These are phyloP conservation scores for Gossypium armourianum DNA, from an alignment of 441 rosid genomes.

Conservation along the genomic window DNA sequence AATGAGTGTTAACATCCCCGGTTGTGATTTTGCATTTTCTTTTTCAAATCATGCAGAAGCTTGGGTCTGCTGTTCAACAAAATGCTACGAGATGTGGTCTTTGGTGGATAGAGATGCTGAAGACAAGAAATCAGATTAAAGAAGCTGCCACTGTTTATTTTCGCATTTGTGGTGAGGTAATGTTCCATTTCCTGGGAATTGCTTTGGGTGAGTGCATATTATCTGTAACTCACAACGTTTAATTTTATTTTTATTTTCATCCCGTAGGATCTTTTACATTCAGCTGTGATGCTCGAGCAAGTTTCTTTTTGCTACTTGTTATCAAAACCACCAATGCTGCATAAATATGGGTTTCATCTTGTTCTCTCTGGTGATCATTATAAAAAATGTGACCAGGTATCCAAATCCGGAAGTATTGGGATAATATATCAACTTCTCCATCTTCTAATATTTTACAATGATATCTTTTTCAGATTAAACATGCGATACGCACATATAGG, in stretches of 20 bases:
- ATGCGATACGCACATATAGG: slow-evolving; percentile 84
- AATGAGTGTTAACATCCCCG: not conserved
- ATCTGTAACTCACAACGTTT: slow-evolving; percentile 19
- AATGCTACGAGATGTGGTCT: slow-evolving; percentile 90
- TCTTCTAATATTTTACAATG: not conserved
- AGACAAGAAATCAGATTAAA: slow-evolving; percentile 70
- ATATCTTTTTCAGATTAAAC: slow-evolving; percentile 53
- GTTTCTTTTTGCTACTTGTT: slow-evolving; percentile 91
- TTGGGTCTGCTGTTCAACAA: slow-evolving; percentile 65
- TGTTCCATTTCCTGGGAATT: slow-evolving; percentile 11
- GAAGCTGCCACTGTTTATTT: slow-evolving; percentile 91
- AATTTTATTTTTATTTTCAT: not conserved
- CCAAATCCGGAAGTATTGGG: slow-evolving; percentile 12
- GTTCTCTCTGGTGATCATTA: slow-evolving; percentile 94
- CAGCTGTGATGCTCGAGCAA: slow-evolving; percentile 99
- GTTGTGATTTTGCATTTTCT: not conserved
- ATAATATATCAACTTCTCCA: slow-evolving; percentile 7
- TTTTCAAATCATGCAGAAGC: slow-evolving; percentile 41
- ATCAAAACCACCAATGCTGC: slow-evolving; percentile 78
- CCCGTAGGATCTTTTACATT: slow-evolving; percentile 69
- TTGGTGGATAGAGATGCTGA: slow-evolving; percentile 96
- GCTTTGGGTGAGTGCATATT: slow-evolving; percentile 26
- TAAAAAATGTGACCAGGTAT: slow-evolving; percentile 89
- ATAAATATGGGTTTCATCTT: slow-evolving; percentile 95
- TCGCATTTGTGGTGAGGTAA: slow-evolving; percentile 87